A percentile compares a stretch with the other conserved stretches of the same genome.
phyloP scores from a whole-genome alignment of 2,329 filamentous ascomycete species.

The Apiospora phragmitis region DNA sequence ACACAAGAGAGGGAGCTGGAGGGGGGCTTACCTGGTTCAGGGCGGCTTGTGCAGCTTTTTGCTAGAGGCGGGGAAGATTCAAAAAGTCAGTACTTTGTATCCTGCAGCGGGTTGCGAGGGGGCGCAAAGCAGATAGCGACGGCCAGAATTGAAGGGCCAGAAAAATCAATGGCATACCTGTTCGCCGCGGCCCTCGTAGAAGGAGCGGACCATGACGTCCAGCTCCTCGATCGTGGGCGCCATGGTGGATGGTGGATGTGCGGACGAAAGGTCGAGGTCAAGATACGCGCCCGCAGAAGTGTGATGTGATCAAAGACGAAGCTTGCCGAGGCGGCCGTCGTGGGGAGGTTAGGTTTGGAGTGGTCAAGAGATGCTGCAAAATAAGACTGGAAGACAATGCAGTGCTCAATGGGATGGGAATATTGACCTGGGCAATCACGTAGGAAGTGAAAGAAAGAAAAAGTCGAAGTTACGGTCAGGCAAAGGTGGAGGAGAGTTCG shows the following conservation, averaged over 20 bases:
- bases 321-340: conserved; percentile 12
- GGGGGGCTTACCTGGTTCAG: conserved; percentile 76
- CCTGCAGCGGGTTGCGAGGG: conserved; percentile 14
- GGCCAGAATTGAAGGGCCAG: background rate
- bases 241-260: conserved; percentile 47
- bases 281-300: conserved; percentile 1
- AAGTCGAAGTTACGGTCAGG: conserved; percentile 4
- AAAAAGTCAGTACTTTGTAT: conserved; percentile 37
- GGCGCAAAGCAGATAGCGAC: conserved; percentile 19
- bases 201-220: conserved; percentile 92
- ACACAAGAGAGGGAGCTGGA: background rate
- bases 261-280: conserved; percentile 15
- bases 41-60: conserved; percentile 93
- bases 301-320: conserved; percentile 1
- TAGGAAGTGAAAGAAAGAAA: background rate
- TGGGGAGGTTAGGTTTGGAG: background rate
- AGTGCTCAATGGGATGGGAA: background rate
- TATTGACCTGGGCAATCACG: background rate
- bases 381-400: background rate
- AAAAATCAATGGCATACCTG: conserved; percentile 61
- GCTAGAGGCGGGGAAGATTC: conserved; percentile 55
- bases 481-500: conserved; percentile 8
- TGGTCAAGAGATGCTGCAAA: background rate
- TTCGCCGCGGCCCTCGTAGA: conserved; percentile 95
- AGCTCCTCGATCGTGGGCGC: conserved; percentile 84